Percentiles rank a stretch among this genome's conserved stretches.
phyloP scores from a whole-genome alignment of 176 grass and related monocot genomes.

The Dactylis glomerata region DNA sequence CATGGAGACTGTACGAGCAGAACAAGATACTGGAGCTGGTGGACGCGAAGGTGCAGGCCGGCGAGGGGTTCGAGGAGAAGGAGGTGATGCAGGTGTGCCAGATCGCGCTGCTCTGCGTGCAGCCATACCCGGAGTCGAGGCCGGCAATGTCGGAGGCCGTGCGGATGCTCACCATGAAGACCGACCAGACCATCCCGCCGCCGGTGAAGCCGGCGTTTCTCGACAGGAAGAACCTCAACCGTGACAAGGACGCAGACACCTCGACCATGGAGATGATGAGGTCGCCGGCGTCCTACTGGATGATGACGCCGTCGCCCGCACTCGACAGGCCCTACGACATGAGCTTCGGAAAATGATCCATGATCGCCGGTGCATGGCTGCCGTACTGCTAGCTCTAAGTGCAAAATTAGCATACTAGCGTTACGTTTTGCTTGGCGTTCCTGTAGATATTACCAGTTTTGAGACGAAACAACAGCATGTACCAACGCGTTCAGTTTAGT shows the following conservation, averaged over 20 bases:
- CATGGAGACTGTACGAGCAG: constrained; percentile 47
- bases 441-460: neutral
- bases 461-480: neutral
- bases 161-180: constrained; percentile 50
- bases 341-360: constrained; percentile 4
- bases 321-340: constrained; percentile 48
- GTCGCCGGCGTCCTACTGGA: constrained; percentile 42
- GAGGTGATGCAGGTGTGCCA: constrained; percentile 41
- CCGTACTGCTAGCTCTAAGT: too few relatives aligned
- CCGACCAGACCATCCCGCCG: constrained; percentile 28
- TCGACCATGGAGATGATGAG: constrained; percentile 24
- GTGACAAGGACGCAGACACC: constrained; percentile 29
- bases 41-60: constrained; percentile 16
- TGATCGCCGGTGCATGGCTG: neutral
- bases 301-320: constrained; percentile 43
- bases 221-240: constrained; percentile 42
- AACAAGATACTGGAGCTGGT: constrained; percentile 48
- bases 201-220: constrained; percentile 47
- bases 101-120: constrained; percentile 54
- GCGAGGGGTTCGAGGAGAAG: constrained; percentile 26
- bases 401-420: neutral
- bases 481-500: neutral
- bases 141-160: constrained; percentile 55
- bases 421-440: neutral
- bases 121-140: constrained; percentile 33